phyloP scores from a whole-genome alignment of 495 filamentous ascomycete species.

The Hypoxylon subgilvum region DNA sequence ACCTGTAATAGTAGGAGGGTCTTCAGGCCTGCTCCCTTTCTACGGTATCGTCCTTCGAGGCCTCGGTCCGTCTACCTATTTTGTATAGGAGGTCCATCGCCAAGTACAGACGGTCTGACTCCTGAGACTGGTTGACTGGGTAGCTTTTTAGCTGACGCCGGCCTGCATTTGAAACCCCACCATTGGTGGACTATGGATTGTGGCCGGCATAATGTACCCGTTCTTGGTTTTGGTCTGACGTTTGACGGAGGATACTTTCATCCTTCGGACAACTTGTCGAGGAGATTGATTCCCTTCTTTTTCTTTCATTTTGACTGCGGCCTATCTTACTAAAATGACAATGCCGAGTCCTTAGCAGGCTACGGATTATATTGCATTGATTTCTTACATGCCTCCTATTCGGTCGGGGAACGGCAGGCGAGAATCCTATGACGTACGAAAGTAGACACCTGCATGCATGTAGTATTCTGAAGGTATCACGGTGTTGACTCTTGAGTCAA shows the following conservation, averaged over 20 bases:
- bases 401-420: constrained; percentile 19
- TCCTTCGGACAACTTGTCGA: background rate
- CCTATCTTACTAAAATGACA: no score
- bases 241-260: no score
- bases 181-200: constrained; percentile 9
- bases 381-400: constrained; percentile 25
- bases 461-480: constrained; percentile 1
- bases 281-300: background rate
- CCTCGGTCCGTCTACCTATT: background rate
- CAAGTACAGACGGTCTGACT: constrained; percentile 16
- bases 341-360: constrained; percentile 1
- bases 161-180: constrained; percentile 15
- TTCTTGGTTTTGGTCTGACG: background rate
- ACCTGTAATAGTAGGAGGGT: no score
- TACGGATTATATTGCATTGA: constrained; percentile 25
- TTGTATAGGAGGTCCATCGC: constrained; percentile 1
- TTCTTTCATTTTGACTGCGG: no score
- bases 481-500: no score
- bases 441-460: background rate
- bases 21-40: no score
- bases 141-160: constrained; percentile 26
- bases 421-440: constrained; percentile 29
- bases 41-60: background rate
- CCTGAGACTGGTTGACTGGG: no score
- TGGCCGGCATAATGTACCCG: background rate